Evolutionary conservation across 768 basidiomycete genomes (phyloP).

Genomic region (Lactarius hengduanensis): DNA sequence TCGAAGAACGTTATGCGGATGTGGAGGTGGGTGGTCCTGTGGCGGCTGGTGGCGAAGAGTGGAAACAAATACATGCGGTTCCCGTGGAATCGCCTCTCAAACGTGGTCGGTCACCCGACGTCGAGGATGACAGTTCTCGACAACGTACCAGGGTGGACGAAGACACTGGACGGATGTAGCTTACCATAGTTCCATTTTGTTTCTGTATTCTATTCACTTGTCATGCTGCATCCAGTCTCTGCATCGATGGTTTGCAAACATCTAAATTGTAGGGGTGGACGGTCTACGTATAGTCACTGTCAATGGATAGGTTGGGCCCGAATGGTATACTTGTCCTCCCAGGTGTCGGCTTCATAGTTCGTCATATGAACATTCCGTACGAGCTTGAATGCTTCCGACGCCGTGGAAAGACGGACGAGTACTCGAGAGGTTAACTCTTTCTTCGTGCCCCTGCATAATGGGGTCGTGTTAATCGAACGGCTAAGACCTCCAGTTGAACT

Average conservation of each 20-base stretch:
- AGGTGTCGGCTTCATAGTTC: slow-evolving; percentile 39
- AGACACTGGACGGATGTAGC: slow-evolving; percentile 70
- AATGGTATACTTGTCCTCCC: slow-evolving; percentile 43
- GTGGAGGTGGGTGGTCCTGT: slow-evolving; percentile 76
- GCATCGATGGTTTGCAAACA: not conserved
- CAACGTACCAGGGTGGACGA: slow-evolving; percentile 61
- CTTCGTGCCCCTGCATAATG: slow-evolving; percentile 29
- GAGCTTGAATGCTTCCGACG: slow-evolving; percentile 67
- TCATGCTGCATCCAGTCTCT: not conserved
- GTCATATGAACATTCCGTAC: slow-evolving; percentile 64
- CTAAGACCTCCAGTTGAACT: slow-evolving; percentile 32
- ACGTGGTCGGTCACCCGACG: slow-evolving; percentile 73
- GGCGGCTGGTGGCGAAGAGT: slow-evolving; percentile 82
- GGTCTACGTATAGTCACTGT: slow-evolving; percentile 31
- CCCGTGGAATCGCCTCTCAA: slow-evolving; percentile 49
- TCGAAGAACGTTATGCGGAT: slow-evolving; percentile 85
- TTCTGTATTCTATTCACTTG: slow-evolving; percentile 25
- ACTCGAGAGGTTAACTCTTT: slow-evolving; percentile 48
- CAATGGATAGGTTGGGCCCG: slow-evolving; percentile 53
- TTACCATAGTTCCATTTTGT: slow-evolving; percentile 19
- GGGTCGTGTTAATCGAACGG: not conserved
- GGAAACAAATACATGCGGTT: slow-evolving; percentile 63
- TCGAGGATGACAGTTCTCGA: slow-evolving; percentile 62
- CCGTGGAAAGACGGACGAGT: slow-evolving; percentile 52
- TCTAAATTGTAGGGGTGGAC: not conserved